Base-by-base conservation (phyloP, 805 yeast genomes). In the Zygosaccharomyces rouxii region DNA sequence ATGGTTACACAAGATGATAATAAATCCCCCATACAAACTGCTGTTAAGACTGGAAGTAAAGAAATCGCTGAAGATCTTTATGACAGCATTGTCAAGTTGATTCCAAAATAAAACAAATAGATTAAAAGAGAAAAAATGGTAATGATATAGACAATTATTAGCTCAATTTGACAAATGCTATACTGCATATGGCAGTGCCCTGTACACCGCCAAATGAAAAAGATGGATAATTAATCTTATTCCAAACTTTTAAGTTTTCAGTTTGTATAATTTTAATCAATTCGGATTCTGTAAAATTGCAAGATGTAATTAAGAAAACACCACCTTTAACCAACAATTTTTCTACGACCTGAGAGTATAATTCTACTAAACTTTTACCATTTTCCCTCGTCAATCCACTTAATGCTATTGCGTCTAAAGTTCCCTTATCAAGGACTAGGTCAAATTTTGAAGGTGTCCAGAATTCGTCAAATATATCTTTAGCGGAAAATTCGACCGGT, bases 331-430 rank as follows among this genome's bases (percentile, higher is more conserved):
- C 74, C 67, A 94, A 68, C 45, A 87, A 56, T 47, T 76, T 74
- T 40, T 72, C 71, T 18, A 88, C 82, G 30, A 79, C 81, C 0
- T 56, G 54, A 0, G 89, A 81, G 59, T 94, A 92, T 13, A 79
- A 70, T 23, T 83, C 80, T 49, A 77, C 70, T 2, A 79, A 76
- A 14, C 77, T 74, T 49, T 72, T 70, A 6, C 71, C 74, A 10
- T 68, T 69, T 7, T 68, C 74, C 50, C 77, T 78, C 18, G 67
- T 74, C 1, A 71, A 55, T 19, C 84, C 84, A 64, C 88, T 87
- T 39, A 94, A 74, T 0, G 97, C 97, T 52, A 94, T 92, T 4
- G 99, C 99, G 69, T 94, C 99, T 19, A 94, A 70, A 0, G 99
- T 94, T 7, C 99, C 99, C 65, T 94, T 94, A 68, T 94, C 99